Percentiles rank a stretch among this genome's conserved stretches.
Evolutionary conservation across 163 green algal genomes (phyloP).

Genomic region (Coccomyxa subellipsoidea): DNA sequence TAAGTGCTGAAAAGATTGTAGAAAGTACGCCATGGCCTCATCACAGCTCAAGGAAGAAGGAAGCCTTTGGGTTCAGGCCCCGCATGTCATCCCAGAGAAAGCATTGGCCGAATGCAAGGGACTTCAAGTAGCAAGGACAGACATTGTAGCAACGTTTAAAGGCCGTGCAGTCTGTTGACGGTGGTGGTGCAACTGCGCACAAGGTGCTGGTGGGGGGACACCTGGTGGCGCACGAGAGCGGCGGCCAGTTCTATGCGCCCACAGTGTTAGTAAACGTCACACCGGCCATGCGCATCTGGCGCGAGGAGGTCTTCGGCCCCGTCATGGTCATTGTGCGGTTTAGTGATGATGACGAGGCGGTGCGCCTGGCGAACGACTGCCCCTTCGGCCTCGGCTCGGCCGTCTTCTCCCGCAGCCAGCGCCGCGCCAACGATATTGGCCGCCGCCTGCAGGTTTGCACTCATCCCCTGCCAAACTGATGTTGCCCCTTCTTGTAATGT

Average conservation of each 20-base stretch:
- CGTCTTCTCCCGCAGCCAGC: conserved; percentile 74
- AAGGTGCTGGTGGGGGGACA: conserved; percentile 71
- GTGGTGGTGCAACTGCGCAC: no score
- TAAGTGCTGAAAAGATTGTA: no score
- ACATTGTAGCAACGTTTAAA: no score
- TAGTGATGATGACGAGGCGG: conserved; percentile 73
- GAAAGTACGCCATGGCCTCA: no score
- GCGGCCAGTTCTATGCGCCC: conserved; percentile 91
- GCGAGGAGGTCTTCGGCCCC: conserved; percentile 94
- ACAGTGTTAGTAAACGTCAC: conserved; percentile 86
- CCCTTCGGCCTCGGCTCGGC: conserved; percentile 89
- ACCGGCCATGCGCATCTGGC: conserved; percentile 84
- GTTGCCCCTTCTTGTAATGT: no score
- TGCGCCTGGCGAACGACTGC: conserved; percentile 92
- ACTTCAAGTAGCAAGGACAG: no score
- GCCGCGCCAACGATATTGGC: conserved; percentile 62
- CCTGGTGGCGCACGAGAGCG: conserved; percentile 30
- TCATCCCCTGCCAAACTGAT: neutral
- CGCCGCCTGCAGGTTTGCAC: conserved; percentile 8
- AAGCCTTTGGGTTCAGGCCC: no score
- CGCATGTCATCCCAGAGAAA: no score
- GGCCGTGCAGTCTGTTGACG: no score
- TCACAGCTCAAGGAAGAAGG: no score
- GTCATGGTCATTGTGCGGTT: conserved; percentile 51
- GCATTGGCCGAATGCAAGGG: no score